Base-by-base conservation (phyloP, 202 grass and related monocot genomes). In the Hordeum pubiflorum region DNA sequence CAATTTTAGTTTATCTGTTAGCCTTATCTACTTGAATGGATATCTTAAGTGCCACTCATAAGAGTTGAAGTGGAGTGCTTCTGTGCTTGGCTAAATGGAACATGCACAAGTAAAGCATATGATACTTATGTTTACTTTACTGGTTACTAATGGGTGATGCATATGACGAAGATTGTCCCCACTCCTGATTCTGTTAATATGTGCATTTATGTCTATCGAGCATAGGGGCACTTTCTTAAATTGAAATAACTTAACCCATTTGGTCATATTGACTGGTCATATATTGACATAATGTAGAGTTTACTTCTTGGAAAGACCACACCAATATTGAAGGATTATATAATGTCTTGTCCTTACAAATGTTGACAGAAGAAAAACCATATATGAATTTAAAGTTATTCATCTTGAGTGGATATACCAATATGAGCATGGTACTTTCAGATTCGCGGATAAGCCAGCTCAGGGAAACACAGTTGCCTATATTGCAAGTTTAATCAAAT, bases 401-500 rank as follows among this genome's bases (percentile, higher is more conserved):
- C 6, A 57, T 18, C 11, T 63, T 50, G 23, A 6, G 40, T 82
- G 61, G 17, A 15, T 77, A 55, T 62, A 58, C 14, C 8, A 17
- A 24, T 26, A 75, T 48, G n/a, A 61, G 62, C 69, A 71, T 54
- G 12, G 18, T 59, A 65, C 7, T 63, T 77, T 7, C 6, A 44
- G 20, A 33, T 81, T 76, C 14, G 7, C 27, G 32, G 48, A 76
- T 59, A 39, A n/a, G 9, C n/a, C 17, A 77, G 7, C 73, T 72
- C 27, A 57, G 71, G 48, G 17, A 17, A 43, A 75, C 8, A 55
- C 41, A 7, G 6, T 72, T 66, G 44, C 10, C 32, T 56, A 37
- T 75, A 9, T 63, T 63, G 27, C 36, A 83, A 79, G 24, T 72
- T 82, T 63, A 18, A 62, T 58, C 43, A 40, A 71, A 87, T 82